phyloP scores from a whole-genome alignment of 805 yeast genomes.

The Candida ovalis region DNA sequence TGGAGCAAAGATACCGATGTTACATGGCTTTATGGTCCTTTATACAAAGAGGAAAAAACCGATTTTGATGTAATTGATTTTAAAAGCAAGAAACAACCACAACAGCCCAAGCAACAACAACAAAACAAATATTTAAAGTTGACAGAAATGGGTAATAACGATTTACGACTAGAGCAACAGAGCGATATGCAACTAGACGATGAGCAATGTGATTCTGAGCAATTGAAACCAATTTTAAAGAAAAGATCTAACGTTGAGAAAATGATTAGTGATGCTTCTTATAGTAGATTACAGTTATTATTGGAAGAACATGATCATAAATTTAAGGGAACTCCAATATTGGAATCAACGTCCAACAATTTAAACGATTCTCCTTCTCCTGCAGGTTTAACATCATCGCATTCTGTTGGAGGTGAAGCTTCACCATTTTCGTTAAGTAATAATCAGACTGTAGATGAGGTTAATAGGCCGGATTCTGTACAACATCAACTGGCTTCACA shows the following conservation, averaged over 20 bases:
- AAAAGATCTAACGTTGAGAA: conserved; percentile 81
- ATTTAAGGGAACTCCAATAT: conserved; percentile 30
- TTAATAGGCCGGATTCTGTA: conserved; percentile 1
- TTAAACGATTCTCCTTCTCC: conserved; percentile 18
- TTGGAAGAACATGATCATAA: conserved; percentile 29
- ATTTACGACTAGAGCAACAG: neutral
- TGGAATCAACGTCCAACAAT: conserved; percentile 26
- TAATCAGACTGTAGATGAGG: conserved; percentile 15
- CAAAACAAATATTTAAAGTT: neutral
- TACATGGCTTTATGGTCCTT: conserved; percentile 96
- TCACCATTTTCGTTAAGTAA: conserved; percentile 19
- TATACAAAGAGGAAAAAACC: conserved; percentile 23
- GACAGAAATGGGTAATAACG: neutral
- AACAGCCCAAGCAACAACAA: neutral
- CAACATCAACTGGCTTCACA: neutral
- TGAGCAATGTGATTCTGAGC: conserved; percentile 18
- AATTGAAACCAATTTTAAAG: conserved; percentile 81
- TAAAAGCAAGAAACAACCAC: conserved; percentile 8
- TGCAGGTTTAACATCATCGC: conserved; percentile 8
- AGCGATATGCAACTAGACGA: conserved; percentile 4
- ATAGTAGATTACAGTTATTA: conserved; percentile 28
- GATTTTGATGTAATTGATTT: conserved; percentile 19
- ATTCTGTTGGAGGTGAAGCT: conserved; percentile 9
- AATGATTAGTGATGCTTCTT: conserved; percentile 59
- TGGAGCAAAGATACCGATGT: conserved; percentile 98